Evolutionary conservation across 441 rosid genomes (phyloP).

Genomic region (Mallotus japonicus): DNA sequence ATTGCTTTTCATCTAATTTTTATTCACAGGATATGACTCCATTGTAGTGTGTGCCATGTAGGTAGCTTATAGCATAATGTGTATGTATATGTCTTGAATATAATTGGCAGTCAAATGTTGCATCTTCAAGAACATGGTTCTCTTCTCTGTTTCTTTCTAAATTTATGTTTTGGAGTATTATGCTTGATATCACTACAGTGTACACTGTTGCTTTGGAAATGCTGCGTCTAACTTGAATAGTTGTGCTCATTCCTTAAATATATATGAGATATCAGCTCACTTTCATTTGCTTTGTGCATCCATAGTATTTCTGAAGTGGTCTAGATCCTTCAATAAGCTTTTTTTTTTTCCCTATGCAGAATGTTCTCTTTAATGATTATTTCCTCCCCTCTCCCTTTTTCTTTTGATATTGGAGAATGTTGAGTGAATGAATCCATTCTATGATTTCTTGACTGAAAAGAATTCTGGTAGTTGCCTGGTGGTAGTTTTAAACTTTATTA

Average conservation of each 20-base stretch:
- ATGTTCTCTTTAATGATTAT: too few relatives aligned
- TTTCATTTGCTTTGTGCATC: neutral
- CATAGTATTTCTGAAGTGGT: neutral
- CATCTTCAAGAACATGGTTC: neutral
- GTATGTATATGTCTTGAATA: neutral
- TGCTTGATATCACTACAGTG: neutral
- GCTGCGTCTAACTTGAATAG: neutral
- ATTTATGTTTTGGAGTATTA: neutral
- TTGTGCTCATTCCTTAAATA: neutral
- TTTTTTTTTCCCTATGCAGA: too few relatives aligned
- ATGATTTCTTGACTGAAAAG: neutral
- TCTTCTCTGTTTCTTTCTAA: neutral
- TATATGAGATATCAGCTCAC: neutral
- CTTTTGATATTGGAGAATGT: too few relatives aligned
- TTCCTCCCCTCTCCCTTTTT: too few relatives aligned
- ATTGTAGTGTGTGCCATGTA: neutral
- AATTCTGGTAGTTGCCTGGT: too few relatives aligned
- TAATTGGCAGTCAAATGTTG: neutral
- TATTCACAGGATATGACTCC: neutral
- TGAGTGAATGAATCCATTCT: neutral
- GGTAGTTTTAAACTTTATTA: too few relatives aligned
- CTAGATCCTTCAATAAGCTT: neutral
- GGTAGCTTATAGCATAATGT: neutral
- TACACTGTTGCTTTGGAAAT: neutral
- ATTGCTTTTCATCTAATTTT: neutral